phyloP scores from a whole-genome alignment of 148 eudicot species.

The Linanthus parryae region DNA sequence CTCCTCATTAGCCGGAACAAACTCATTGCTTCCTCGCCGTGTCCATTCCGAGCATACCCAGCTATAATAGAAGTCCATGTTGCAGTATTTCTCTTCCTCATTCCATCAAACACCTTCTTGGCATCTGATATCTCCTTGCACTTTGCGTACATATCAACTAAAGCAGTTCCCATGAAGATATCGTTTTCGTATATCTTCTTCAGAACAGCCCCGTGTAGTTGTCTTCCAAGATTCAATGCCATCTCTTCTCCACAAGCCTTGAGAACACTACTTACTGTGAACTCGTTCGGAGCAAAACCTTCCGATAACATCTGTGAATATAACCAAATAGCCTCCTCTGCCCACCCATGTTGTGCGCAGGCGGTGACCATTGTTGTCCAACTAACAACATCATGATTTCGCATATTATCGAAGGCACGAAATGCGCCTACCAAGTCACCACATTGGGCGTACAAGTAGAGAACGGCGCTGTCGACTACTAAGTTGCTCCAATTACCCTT shows the following conservation, averaged over 20 bases:
- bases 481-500: conserved; percentile 41
- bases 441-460: conserved; percentile 60
- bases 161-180: conserved; percentile 55
- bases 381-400: conserved; percentile 57
- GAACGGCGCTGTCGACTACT: conserved; percentile 49
- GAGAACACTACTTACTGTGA: conserved; percentile 62
- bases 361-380: conserved; percentile 86
- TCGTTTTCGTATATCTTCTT: conserved; percentile 56
- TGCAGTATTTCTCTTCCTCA: conserved; percentile 69
- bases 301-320: conserved; percentile 44
- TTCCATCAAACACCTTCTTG: conserved; percentile 56
- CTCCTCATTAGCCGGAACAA: conserved; percentile 64
- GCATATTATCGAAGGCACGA: conserved; percentile 51
- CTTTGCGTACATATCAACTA: conserved; percentile 80
- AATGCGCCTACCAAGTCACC: conserved; percentile 53
- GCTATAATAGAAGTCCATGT: conserved; percentile 84
- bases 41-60: conserved; percentile 67
- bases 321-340: conserved; percentile 41
- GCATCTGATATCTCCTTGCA: conserved; percentile 58
- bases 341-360: conserved; percentile 56
- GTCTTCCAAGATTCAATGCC: conserved; percentile 62
- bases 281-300: conserved; percentile 62
- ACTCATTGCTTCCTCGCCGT: conserved; percentile 59
- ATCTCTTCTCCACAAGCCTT: conserved; percentile 79
- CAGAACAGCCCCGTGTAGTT: conserved; percentile 52